phyloP scores from a whole-genome alignment of 2,329 filamentous ascomycete genomes.

The Rhynchosporium secalis region DNA sequence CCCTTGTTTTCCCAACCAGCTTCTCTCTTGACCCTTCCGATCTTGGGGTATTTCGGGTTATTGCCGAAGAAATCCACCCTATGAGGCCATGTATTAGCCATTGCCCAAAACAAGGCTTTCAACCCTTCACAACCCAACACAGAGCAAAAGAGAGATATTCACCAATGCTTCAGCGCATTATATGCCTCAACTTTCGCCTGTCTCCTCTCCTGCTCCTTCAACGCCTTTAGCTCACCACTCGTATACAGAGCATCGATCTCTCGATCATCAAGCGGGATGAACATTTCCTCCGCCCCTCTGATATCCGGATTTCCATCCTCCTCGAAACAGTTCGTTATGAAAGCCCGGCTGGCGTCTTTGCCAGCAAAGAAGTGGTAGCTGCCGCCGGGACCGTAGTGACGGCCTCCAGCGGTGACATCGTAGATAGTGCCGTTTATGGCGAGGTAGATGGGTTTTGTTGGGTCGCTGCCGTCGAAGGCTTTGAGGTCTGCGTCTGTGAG shows the following conservation, averaged over 20 bases:
- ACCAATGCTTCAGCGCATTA: constrained; percentile 67
- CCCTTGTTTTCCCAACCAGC: constrained; percentile 60
- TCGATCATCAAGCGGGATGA: constrained; percentile 63
- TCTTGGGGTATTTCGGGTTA: constrained; percentile 76
- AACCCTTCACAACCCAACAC: neutral
- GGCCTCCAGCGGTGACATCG: constrained; percentile 70
- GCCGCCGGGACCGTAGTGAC: constrained; percentile 80
- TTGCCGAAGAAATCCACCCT: constrained; percentile 76
- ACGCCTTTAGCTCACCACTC: constrained; percentile 51
- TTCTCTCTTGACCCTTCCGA: constrained; percentile 70
- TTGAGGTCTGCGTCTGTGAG: constrained; percentile 76
- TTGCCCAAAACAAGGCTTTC: neutral
- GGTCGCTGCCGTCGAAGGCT: constrained; percentile 75
- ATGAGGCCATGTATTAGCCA: constrained; percentile 39
- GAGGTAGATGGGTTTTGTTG: constrained; percentile 78
- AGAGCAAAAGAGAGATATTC: neutral
- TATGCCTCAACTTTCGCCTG: constrained; percentile 65
- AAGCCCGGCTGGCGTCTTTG: constrained; percentile 81
- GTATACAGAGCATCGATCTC: constrained; percentile 60
- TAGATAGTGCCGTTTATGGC: constrained; percentile 86
- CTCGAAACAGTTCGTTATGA: constrained; percentile 89
- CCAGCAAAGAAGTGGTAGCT: constrained; percentile 87
- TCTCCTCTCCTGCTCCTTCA: constrained; percentile 63
- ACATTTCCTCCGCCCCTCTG: constrained; percentile 85
- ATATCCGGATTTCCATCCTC: constrained; percentile 78